A percentile compares a stretch with the other conserved stretches of the same genome.
phyloP scores from a whole-genome alignment of 2,329 filamentous ascomycete genomes.

The Plectosphaerella cucumerina region DNA sequence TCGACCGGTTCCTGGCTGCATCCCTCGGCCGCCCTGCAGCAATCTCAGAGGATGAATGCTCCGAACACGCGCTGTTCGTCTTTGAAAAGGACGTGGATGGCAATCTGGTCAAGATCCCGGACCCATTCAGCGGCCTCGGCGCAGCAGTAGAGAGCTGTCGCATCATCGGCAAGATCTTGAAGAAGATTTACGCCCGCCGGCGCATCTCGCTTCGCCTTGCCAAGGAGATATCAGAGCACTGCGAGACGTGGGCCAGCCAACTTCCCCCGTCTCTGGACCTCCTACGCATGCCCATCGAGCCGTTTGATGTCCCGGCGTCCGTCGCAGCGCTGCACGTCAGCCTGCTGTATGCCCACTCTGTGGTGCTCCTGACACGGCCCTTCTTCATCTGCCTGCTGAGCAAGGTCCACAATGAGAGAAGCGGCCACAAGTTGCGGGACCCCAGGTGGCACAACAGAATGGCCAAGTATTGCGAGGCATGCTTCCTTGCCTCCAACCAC shows the following conservation, averaged over 20 bases:
- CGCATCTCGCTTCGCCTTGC: conserved; percentile 55
- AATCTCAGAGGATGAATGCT: conserved; percentile 60
- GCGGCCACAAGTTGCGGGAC: conserved; percentile 14
- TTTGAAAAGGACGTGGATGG: conserved; percentile 11
- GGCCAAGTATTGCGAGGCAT: conserved; percentile 38
- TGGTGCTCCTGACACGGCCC: conserved; percentile 59
- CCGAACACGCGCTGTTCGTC: conserved; percentile 36
- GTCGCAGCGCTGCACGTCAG: conserved; percentile 60
- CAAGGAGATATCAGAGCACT: conserved; percentile 51
- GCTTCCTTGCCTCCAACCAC: conserved; percentile 45
- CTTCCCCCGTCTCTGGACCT: conserved; percentile 45
- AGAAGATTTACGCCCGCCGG: conserved; percentile 54
- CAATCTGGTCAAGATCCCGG: conserved; percentile 5
- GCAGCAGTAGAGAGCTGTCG: conserved; percentile 54
- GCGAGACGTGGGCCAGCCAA: conserved; percentile 46
- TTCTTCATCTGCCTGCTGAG: conserved; percentile 59
- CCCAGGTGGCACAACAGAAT: conserved; percentile 14
- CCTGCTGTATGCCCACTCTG: conserved; percentile 57
- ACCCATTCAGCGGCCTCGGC: conserved; percentile 35
- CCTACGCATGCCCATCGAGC: conserved; percentile 38
- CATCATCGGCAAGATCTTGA: conserved; percentile 54
- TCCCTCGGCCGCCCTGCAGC: conserved; percentile 58
- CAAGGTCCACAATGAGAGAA: conserved; percentile 26
- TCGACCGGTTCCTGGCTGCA: conserved; percentile 60
- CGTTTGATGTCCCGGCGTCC: conserved; percentile 39